Base-by-base conservation (phyloP, 75 land plant species). In the Larix kaempferi region DNA sequence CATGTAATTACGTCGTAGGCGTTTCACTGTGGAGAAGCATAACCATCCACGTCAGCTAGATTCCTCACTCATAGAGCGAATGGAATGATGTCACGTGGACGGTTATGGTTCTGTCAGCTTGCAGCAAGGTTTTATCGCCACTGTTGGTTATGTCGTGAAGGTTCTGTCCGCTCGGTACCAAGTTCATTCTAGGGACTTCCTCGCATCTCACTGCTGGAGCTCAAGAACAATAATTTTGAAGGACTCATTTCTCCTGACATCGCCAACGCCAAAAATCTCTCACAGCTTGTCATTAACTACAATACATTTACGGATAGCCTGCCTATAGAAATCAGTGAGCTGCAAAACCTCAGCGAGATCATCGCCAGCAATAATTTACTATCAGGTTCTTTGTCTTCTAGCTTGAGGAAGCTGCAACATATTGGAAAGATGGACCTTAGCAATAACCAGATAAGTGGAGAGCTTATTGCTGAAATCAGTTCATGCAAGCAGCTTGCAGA, bases 121-220 rank as follows among this genome's bases (percentile, higher is more conserved):
- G n/a, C n/a, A n/a, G n/a, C n/a, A n/a, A n/a, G n/a, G n/a, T n/a
- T n/a, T n/a, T n/a, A n/a, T n/a, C n/a, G n/a, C n/a, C n/a, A n/a
- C n/a, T n/a, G n/a, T n/a, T n/a, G n/a, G n/a, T n/a, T n/a, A n/a
- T n/a, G n/a, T n/a, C n/a, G n/a, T n/a, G n/a, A n/a, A n/a, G n/a
- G n/a, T n/a, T n/a, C n/a, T n/a, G n/a, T n/a, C n/a, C n/a, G n/a
- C n/a, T n/a, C 77, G 23, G 78, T 93, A 21, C 92, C 96, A 0
- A 71, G 52, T 0, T 80, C 57, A 1, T 62, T 93, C 12, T 93
- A 92, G 92, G 92, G 89, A 3, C 60, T 93, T 8, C 91, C 91
- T 6, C 81, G 67, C 29, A 64, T 93, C 3, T 80, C 49, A 35
- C 69, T 88, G 14, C 87, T 95, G 39, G 98, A 95, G 39, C 84